Evolutionary conservation across 495 filamentous ascomycete genomes (phyloP), one percentile per base, ranked within the genome.

Genomic region (Sordaria brevicollis): DNA sequence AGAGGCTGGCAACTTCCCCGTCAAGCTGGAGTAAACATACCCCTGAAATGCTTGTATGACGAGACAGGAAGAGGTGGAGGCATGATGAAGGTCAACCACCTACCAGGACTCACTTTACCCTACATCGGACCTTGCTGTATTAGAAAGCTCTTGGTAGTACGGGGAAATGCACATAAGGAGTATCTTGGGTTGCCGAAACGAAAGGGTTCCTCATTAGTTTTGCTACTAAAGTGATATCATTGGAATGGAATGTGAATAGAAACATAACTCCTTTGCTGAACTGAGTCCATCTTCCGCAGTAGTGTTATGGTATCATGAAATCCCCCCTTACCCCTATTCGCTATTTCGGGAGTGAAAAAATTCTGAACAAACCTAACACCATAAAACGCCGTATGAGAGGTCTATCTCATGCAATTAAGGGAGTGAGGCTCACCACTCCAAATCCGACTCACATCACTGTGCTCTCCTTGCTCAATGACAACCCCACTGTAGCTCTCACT

Each of bases 1-100:
- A 95, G 94, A 94, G 81, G 89, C 90, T 75, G 94, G 94, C 78
- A 97, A 90, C 82, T 97, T 97, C 87, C 94, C 94, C 38, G 89
- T 83, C 69, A 84, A 85, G 68, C 81, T 92, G 74, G 90, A 92
- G 76, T 79, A 78, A 70, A 33, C 17, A 31, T 39, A 67, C 11
- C 54, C 29, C 34, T 15, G 35, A 41, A 39, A 57, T 39, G 29
- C 31, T 31, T 36, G 33, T 65, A 66, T 15, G 57, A 35, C 35
- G 35, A 31, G 39, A 17, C 43, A n/a, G 39, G 66, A 39, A 68
- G 65, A 43, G 35, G 65, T 62, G 57, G 43, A 68, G 35, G 67
- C 25, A 62, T 13, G 73, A 65, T 36, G 49, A 62, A 41, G 65
- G 25, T 62, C 49, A 33, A 62, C 25, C 65, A 33, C 68, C 65